Evolutionary conservation across 257 asterid species (phyloP), one percentile per base, ranked within the genome.

Genomic region (Jacaranda copaia): DNA sequence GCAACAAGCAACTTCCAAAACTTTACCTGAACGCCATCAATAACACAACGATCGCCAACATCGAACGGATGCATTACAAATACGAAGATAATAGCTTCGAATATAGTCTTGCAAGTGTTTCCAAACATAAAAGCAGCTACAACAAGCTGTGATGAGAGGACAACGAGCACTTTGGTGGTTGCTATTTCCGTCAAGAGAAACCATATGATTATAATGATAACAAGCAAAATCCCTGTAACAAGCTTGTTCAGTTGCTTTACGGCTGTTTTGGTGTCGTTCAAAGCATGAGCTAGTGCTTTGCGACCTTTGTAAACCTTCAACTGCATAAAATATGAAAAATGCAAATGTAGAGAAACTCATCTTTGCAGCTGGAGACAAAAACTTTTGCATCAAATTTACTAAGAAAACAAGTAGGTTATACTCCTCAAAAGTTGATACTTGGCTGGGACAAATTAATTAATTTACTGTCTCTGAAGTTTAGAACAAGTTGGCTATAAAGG

Each of bases 261-360:
- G 48, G 91, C 93, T 5, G 93, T 85, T 80, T 89, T 89, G 5
- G 93, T 89, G 78, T 89, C 93, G 42, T 80, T 87, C 68, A 86
- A 74, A 68, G 91, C 98, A 82, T 91, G 97, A 8, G 94, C 94
- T 70, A 95, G 88, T 18, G 94, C 92, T 89, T 88, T 95, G n/a
- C 97, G 94, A 51, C 87, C 97, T 16, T 91, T 88, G 83, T 90
- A 93, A 77, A 96, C 98, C 84, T 90, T 91, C 78, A 95, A 87
- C 99, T 95, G 89, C 80, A 84, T 61, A 79, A 75, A 75, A 63
- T 36, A 64, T 25, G 35, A 56, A 46, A n/a, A 55, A 42, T 25
- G 49, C 56, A 75, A 35, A 70, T 49, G 39, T 25, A 6, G 20
- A 46, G 70, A 48, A 52, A 57, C 48, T 48, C 25, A 68, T 38